A percentile compares a stretch with the other conserved stretches of the same genome.
Conservation (phyloP, 2,329 filamentous ascomycete genomes). For the Pyrenochaeta sp. region DNA sequence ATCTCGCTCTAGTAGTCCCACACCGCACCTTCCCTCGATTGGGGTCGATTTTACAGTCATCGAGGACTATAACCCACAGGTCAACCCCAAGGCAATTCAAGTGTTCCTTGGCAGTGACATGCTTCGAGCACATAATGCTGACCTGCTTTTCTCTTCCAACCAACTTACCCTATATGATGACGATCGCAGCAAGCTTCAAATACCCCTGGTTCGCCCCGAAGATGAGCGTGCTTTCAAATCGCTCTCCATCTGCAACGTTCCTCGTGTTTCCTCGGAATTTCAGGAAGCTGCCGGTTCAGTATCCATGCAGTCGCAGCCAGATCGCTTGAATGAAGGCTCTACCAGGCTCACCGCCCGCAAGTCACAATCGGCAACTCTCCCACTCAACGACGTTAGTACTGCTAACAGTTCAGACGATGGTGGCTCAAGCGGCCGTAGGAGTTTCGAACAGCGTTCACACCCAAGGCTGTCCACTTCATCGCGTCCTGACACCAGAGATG, state of each 20-base stretch:
- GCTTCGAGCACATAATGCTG: slow-evolving; percentile 84
- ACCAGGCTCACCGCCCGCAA: slow-evolving; percentile 10
- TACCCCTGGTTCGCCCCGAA: slow-evolving; percentile 92
- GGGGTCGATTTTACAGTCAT: slow-evolving; percentile 79
- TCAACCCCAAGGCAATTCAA: slow-evolving; percentile 71
- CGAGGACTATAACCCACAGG: slow-evolving; percentile 61
- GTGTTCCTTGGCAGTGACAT: slow-evolving; percentile 92
- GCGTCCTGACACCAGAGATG: slow-evolving; percentile 32
- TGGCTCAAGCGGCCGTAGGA: slow-evolving; percentile 36
- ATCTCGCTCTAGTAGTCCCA: slow-evolving; percentile 75
- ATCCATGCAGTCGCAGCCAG: slow-evolving; percentile 8
- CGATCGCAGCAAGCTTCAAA: slow-evolving; percentile 83
- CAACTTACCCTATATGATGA: slow-evolving; percentile 87
- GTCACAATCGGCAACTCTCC: slow-evolving; percentile 8
- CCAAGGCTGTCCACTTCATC: slow-evolving; percentile 26
- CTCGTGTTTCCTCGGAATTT: slow-evolving; percentile 8
- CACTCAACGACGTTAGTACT: slow-evolving; percentile 21
- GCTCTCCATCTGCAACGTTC: slow-evolving; percentile 67
- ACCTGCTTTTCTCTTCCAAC: slow-evolving; percentile 91
- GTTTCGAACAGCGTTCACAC: slow-evolving; percentile 43
- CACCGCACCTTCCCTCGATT: slow-evolving; percentile 82
- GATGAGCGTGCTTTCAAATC: slow-evolving; percentile 82
- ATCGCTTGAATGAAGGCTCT: slow-evolving; percentile 7
- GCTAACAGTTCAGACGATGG: slow-evolving; percentile 40
- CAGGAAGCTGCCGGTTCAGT: slow-evolving; percentile 6